Conservation (phyloP, 148 eudicot species). For the Cornus kousa region DNA sequence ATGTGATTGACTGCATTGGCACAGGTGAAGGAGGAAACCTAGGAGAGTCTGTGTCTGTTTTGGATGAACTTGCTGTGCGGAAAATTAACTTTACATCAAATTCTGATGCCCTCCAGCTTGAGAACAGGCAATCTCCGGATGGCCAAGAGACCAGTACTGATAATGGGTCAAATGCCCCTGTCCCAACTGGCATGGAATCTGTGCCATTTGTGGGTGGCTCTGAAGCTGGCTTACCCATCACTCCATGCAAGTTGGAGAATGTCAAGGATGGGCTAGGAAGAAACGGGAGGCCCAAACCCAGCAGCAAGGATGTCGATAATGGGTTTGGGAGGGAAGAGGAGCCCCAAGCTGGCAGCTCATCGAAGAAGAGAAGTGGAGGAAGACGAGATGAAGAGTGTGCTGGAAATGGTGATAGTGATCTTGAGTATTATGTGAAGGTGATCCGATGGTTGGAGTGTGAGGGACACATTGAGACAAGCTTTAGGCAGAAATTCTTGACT, state of each 20-base stretch:
- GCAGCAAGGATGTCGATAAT: conserved; percentile 27
- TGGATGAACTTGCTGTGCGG: conserved; percentile 28
- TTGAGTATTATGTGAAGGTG: conserved; percentile 69
- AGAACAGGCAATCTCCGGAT: conserved; percentile 25
- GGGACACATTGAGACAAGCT: conserved; percentile 64
- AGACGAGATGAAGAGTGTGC: conserved; percentile 37
- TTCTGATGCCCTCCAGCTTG: conserved; percentile 25
- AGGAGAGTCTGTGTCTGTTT: conserved; percentile 18
- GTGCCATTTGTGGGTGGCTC: conserved; percentile 31
- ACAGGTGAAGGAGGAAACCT: conserved; percentile 20
- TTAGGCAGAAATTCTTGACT: conserved; percentile 75
- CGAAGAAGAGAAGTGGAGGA: conserved; percentile 45
- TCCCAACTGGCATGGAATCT: conserved; percentile 26
- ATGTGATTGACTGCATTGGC: conserved; percentile 14
- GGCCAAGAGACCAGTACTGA: conserved; percentile 37
- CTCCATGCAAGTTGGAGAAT: conserved; percentile 60
- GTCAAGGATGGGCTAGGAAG: conserved; percentile 34
- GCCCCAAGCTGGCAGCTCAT: conserved; percentile 38
- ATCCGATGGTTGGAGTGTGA: conserved; percentile 68
- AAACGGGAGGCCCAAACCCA: conserved; percentile 27
- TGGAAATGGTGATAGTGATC: conserved; percentile 30
- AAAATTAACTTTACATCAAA: conserved; percentile 19
- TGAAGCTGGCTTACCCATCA: conserved; percentile 53
- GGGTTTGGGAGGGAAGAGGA: conserved; percentile 40
- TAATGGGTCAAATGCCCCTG: conserved; percentile 32